Percentiles rank a stretch among this genome's conserved stretches.
phyloP scores from a whole-genome alignment of 2,329 filamentous ascomycete species.

The Mycosphaerelloides madeirae region DNA sequence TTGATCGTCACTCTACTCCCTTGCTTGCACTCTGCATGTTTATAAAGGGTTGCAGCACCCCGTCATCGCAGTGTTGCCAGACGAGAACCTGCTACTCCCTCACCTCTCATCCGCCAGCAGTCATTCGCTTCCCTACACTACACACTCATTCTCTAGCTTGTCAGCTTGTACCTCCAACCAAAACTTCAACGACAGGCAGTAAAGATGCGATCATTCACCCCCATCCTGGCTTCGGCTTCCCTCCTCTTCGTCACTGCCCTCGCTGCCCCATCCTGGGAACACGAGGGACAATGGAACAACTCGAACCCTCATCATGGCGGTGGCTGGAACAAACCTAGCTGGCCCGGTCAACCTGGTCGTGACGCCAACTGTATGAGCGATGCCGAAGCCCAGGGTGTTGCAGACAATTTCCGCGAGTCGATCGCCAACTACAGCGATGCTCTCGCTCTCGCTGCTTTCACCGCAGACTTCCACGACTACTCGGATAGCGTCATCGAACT shows the following conservation, averaged over 20 bases:
- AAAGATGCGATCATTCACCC: conserved; percentile 22
- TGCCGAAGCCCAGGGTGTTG: conserved; percentile 22
- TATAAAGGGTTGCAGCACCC: conserved; percentile 1
- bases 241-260: conserved; percentile 10
- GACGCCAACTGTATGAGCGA: conserved; percentile 24
- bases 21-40: conserved; percentile 2
- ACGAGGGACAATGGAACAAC: neutral
- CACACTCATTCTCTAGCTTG: conserved; percentile 8
- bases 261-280: conserved; percentile 10
- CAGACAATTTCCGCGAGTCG: conserved; percentile 29
- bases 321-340: conserved; percentile 14
- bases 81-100: neutral
- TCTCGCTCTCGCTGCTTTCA: conserved; percentile 25
- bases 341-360: conserved; percentile 9
- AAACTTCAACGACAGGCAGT: conserved; percentile 4
- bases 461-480: conserved; percentile 31
- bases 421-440: conserved; percentile 30
- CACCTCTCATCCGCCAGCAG: neutral
- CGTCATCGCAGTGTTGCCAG: neutral
- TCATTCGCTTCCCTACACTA: conserved; percentile 5
- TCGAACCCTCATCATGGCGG: conserved; percentile 10
- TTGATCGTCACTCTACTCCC: neutral
- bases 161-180: conserved; percentile 4
- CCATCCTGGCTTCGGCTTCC: conserved; percentile 14
- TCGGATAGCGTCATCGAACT: conserved; percentile 33